Percentiles rank a stretch among this genome's conserved stretches.
phyloP scores from a whole-genome alignment of 306 rosid species.

The Pterocarpus macrocarpus region DNA sequence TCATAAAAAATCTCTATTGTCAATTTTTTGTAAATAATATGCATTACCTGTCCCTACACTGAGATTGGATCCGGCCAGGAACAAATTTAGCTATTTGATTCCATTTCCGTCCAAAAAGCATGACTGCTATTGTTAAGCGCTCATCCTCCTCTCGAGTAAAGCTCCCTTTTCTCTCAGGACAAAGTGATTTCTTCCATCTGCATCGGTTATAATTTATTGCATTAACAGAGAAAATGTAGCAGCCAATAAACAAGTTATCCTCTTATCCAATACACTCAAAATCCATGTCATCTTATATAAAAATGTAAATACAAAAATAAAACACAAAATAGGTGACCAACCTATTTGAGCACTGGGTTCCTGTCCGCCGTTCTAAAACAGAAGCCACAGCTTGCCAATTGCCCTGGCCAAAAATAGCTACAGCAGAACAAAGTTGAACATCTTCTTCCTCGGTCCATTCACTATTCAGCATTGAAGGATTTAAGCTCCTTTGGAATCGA shows the following conservation, averaged over 20 bases:
- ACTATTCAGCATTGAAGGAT: conserved; percentile 80
- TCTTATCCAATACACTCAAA: conserved; percentile 25
- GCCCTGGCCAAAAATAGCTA: conserved; percentile 66
- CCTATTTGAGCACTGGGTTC: conserved; percentile 99
- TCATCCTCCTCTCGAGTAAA: conserved; percentile 82
- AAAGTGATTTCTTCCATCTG: conserved; percentile 92
- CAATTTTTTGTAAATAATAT: not conserved
- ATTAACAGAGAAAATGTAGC: conserved; percentile 31
- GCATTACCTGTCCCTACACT: conserved; percentile 93
- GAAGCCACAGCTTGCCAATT: conserved; percentile 94
- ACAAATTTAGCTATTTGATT: conserved; percentile 82
- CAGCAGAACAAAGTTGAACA: conserved; percentile 76
- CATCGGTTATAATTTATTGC: conserved; percentile 31
- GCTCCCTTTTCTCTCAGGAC: conserved; percentile 78
- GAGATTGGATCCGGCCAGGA: conserved; percentile 91
- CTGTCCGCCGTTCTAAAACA: conserved; percentile 81
- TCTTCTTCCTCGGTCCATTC: conserved; percentile 98
- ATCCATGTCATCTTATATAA: conserved; percentile 3
- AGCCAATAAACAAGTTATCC: conserved; percentile 18
- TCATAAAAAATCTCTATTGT: conserved; percentile 12
- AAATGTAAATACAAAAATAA: not conserved
- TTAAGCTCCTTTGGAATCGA: conserved; percentile 91
- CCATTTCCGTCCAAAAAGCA: conserved; percentile 95
- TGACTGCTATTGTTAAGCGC: conserved; percentile 81
- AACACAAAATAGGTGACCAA: conserved; percentile 51